These are phyloP conservation scores for Scedosporium boydii DNA, from an alignment of 2,329 filamentous ascomycete genomes.

Conservation along the genomic window DNA sequence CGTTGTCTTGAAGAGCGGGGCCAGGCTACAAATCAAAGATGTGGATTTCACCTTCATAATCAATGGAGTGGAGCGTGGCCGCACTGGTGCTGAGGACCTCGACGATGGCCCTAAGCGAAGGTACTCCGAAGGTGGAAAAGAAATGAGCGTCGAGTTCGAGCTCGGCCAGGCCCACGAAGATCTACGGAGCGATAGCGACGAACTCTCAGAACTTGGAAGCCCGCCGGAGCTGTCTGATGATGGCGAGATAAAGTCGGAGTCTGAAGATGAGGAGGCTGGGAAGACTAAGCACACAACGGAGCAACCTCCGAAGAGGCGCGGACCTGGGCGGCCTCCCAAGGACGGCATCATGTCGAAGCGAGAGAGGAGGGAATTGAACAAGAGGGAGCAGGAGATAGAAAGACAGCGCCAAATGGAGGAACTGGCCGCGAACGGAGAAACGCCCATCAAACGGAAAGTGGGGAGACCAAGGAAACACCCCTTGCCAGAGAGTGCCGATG, in stretches of 20 bases:
- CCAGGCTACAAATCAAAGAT: constrained; percentile 62
- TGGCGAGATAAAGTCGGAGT: constrained; percentile 17
- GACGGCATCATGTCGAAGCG: constrained; percentile 77
- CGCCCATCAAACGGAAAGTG: constrained; percentile 46
- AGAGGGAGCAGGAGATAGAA: constrained; percentile 30
- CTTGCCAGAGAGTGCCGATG: constrained; percentile 42
- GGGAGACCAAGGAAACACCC: constrained; percentile 57
- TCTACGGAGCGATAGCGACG: constrained; percentile 46
- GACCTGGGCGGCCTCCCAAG: constrained; percentile 73
- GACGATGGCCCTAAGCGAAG: constrained; percentile 39
- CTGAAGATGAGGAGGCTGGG: constrained; percentile 17
- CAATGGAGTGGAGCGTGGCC: constrained; percentile 49
- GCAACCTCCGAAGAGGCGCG: constrained; percentile 54
- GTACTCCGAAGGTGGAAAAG: constrained; percentile 49
- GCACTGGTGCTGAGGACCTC: constrained; percentile 48
- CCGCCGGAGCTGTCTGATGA: constrained; percentile 28
- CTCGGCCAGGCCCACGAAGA: constrained; percentile 48
- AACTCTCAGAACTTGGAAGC: constrained; percentile 34
- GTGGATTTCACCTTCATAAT: constrained; percentile 60
- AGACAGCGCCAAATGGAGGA: constrained; percentile 12
- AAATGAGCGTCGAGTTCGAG: constrained; percentile 68
- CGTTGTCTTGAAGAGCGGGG: constrained; percentile 52
- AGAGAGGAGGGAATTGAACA: constrained; percentile 56
- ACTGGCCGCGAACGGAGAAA: constrained; percentile 5
- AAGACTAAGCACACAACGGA: constrained; percentile 3